These are phyloP conservation scores for Solidago caesia DNA, from an alignment of 129 eudicot genomes.

Conservation along the genomic window DNA sequence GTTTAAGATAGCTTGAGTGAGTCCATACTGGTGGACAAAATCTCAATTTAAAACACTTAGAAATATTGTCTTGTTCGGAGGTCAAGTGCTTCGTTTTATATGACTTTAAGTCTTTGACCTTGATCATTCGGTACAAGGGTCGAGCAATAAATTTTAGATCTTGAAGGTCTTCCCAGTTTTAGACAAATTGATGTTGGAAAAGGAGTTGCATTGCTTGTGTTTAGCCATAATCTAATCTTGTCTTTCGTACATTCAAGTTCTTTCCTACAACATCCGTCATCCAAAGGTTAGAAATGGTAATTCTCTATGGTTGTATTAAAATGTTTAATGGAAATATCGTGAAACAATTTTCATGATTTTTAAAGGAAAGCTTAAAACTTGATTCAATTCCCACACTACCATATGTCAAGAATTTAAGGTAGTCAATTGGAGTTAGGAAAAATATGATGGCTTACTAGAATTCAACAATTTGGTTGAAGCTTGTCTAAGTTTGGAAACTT, in stretches of 20 bases:
- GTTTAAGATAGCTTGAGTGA: slow-evolving; percentile 27
- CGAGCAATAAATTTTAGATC: slow-evolving; percentile 24
- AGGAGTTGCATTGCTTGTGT: slow-evolving; percentile 22
- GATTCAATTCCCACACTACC: slow-evolving; percentile 33
- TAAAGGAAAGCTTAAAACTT: slow-evolving; percentile 25
- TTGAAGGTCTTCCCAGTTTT: slow-evolving; percentile 41
- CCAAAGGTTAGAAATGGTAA: not conserved
- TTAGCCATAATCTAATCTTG: slow-evolving; percentile 31
- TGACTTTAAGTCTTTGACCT: slow-evolving; percentile 22
- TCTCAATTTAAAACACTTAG: slow-evolving; percentile 37
- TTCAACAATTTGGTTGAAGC: slow-evolving; percentile 34
- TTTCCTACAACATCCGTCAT: not conserved
- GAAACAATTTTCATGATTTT: not conserved
- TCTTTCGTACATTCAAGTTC: slow-evolving; percentile 30
- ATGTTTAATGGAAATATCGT: not conserved
- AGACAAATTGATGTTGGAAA: slow-evolving; percentile 27
- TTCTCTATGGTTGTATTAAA: not conserved
- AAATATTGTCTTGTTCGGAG: slow-evolving; percentile 29
- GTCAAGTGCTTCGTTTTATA: slow-evolving; percentile 26
- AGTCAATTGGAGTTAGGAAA: slow-evolving; percentile 37
- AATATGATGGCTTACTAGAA: slow-evolving; percentile 33
- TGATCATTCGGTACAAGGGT: slow-evolving; percentile 40
- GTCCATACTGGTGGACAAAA: slow-evolving; percentile 23
- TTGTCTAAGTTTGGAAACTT: slow-evolving; percentile 38
- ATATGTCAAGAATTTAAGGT: slow-evolving; percentile 34